Conservation (phyloP, 371 early-diverging fungal genomes). For the Dichotomocladium elegans region DNA sequence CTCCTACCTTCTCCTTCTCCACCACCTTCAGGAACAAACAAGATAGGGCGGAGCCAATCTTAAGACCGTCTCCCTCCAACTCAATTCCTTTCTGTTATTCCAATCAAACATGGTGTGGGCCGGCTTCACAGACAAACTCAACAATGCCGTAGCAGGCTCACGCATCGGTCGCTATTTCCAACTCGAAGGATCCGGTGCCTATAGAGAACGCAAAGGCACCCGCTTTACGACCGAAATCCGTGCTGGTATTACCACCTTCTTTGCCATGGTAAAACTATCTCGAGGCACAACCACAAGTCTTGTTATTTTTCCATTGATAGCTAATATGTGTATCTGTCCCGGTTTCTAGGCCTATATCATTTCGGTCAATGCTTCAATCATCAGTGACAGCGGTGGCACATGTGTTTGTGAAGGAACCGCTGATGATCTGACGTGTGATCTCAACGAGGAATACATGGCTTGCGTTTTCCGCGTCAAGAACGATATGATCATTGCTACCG, state of each 20-base stretch:
- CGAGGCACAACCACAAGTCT: too few relatives aligned
- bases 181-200: conserved; percentile 58
- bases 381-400: conserved; percentile 73
- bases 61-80: too few relatives aligned
- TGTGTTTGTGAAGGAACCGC: conserved; percentile 56
- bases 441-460: conserved; percentile 48
- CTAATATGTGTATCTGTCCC: too few relatives aligned
- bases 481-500: conserved; percentile 72
- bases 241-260: conserved; percentile 67
- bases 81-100: too few relatives aligned
- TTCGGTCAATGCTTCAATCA: conserved; percentile 71
- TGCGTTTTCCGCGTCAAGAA: conserved; percentile 64
- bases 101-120: neutral
- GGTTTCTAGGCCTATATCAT: conserved; percentile 24
- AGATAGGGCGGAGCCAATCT: too few relatives aligned
- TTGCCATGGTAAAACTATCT: conserved; percentile 51
- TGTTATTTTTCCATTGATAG: too few relatives aligned
- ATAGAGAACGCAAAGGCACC: conserved; percentile 51
- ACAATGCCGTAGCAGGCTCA: conserved; percentile 50
- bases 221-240: conserved; percentile 65
- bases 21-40: too few relatives aligned
- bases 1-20: too few relatives aligned
- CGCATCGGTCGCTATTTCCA: conserved; percentile 57
- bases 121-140: conserved; percentile 34
- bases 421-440: conserved; percentile 43